Percentiles rank a stretch among this genome's conserved stretches.
Conservation (phyloP, 257 asterid genomes). For the Echites panduratus region DNA sequence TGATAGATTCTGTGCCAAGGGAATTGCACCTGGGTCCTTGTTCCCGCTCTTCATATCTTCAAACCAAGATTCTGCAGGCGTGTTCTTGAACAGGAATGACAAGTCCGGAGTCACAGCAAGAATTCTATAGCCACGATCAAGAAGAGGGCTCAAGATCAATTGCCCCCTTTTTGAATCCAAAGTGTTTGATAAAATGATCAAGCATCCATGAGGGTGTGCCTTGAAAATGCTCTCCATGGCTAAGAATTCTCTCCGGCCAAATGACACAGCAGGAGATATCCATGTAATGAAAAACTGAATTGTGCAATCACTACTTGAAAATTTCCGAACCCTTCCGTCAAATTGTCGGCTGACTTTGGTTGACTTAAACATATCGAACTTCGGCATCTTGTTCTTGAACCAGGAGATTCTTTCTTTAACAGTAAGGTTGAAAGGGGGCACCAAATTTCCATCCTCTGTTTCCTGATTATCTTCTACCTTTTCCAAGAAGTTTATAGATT, state of each 20-base stretch:
- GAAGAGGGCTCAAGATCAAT: conserved; percentile 35
- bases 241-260: conserved; percentile 37
- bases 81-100: conserved; percentile 30
- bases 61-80: conserved; percentile 53
- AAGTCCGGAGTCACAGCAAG: conserved; percentile 38
- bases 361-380: conserved; percentile 13
- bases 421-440: conserved; percentile 15
- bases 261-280: conserved; percentile 22
- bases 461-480: conserved; percentile 3
- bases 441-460: conserved; percentile 5
- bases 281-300: conserved; percentile 28
- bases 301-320: conserved; percentile 7
- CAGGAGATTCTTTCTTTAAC: conserved; percentile 15
- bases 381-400: conserved; percentile 13
- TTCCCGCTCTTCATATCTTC: conserved; percentile 40
- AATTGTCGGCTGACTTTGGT: conserved; percentile 7
- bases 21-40: conserved; percentile 47
- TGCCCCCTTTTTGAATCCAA: conserved; percentile 48
- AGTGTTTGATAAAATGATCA: conserved; percentile 45
- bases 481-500: background rate
- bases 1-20: conserved; percentile 57
- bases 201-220: conserved; percentile 42
- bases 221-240: conserved; percentile 49
- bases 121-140: conserved; percentile 34
- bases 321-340: conserved; percentile 9